phyloP scores from a whole-genome alignment of 306 rosid species.

The Acacia confusa region DNA sequence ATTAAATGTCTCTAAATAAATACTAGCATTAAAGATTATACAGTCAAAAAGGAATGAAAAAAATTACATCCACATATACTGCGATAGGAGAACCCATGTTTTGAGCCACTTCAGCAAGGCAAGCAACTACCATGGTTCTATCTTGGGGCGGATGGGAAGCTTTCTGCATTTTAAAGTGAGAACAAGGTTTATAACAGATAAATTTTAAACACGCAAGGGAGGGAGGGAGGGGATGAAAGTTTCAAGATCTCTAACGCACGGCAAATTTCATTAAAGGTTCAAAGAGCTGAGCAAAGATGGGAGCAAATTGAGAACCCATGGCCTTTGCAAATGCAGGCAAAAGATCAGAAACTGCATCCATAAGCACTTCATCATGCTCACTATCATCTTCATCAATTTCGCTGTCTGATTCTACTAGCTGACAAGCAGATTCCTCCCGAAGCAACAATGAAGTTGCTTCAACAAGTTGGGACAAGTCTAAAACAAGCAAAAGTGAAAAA shows the following conservation, averaged over 20 bases:
- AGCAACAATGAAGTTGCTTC: conserved; percentile 79
- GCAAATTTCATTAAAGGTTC: conserved; percentile 91
- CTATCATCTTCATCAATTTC: conserved; percentile 82
- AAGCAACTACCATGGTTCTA: conserved; percentile 98
- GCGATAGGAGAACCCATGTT: conserved; percentile 98
- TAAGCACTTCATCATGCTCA: conserved; percentile 83
- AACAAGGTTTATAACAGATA: conserved; percentile 32
- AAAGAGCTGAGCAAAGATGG: conserved; percentile 78
- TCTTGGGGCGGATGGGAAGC: conserved; percentile 87
- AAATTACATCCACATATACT: conserved; percentile 75
- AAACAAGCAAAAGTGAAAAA: conserved; percentile 16
- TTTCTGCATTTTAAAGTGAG: conserved; percentile 64
- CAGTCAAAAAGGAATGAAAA: background rate
- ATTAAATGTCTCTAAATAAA: conserved; percentile 6
- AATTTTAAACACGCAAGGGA: background rate
- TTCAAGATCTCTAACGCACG: conserved; percentile 50
- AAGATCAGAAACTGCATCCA: conserved; percentile 98
- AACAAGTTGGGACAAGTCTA: conserved; percentile 71
- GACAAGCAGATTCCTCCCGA: conserved; percentile 88
- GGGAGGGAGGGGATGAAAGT: background rate
- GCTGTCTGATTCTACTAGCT: conserved; percentile 72
- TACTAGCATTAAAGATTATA: background rate
- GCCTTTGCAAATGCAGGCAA: conserved; percentile 95
- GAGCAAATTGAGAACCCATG: conserved; percentile 94
- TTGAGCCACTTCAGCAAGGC: conserved; percentile 99